phyloP scores from a whole-genome alignment of 2,329 filamentous ascomycete genomes.

The Penicillium corylophilum region DNA sequence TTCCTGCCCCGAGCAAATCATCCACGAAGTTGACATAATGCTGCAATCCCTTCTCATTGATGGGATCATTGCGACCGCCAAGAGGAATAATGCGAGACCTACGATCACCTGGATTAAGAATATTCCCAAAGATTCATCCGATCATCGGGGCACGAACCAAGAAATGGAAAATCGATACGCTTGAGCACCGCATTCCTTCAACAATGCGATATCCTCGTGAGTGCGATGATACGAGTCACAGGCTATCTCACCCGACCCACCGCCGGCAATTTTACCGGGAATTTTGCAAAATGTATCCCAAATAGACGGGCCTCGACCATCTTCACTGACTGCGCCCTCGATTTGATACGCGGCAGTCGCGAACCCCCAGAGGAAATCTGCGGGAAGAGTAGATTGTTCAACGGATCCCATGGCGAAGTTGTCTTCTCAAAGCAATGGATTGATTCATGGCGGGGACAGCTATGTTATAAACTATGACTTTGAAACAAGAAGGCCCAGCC shows the following conservation, averaged over 20 bases:
- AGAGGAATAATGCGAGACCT: conserved; percentile 75
- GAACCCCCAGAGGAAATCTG: conserved; percentile 76
- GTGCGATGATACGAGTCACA: conserved; percentile 86
- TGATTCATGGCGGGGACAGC: not conserved
- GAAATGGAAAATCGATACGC: conserved; percentile 83
- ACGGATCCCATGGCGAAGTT: conserved; percentile 27
- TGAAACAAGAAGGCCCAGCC: conserved; percentile 3
- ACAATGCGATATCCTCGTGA: conserved; percentile 70
- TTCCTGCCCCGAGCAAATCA: conserved; percentile 71
- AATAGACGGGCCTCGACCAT: conserved; percentile 78
- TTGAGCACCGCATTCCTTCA: conserved; percentile 71
- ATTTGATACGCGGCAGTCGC: conserved; percentile 85
- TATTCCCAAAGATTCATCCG: not conserved
- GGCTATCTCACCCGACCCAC: conserved; percentile 70
- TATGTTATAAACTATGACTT: conserved; percentile 4
- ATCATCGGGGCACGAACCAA: conserved; percentile 48
- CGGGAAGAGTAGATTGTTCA: conserved; percentile 50
- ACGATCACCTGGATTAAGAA: not conserved
- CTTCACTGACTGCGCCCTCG: conserved; percentile 71
- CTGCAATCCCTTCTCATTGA: conserved; percentile 75
- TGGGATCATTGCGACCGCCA: conserved; percentile 76
- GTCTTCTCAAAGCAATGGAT: not conserved
- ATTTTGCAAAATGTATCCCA: conserved; percentile 87
- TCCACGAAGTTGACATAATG: conserved; percentile 79
- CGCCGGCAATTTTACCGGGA: conserved; percentile 79